These are phyloP conservation scores for Trichophyton rubrum DNA, from an alignment of 2,329 filamentous ascomycete species.

Conservation along the genomic window DNA sequence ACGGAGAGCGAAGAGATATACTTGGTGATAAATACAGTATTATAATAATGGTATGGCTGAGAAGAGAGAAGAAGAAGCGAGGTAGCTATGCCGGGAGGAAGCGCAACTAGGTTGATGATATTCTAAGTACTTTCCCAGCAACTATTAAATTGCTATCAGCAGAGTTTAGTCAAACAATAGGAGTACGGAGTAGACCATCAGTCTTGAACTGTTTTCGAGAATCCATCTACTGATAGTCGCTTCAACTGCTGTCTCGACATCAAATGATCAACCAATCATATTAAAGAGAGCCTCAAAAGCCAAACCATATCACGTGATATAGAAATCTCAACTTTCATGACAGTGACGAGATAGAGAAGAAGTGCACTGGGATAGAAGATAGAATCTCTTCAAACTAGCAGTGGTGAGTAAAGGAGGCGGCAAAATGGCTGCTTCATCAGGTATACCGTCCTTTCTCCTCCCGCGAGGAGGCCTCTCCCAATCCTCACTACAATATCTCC, in stretches of 20 bases:
- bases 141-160: no score
- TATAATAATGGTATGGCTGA: no score
- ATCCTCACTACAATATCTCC: constrained; percentile 17
- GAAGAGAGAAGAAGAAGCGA: no score
- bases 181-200: no score
- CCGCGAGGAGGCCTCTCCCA: constrained; percentile 39
- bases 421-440: constrained; percentile 12
- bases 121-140: no score
- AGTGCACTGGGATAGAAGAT: neutral
- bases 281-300: no score
- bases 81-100: no score
- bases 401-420: neutral
- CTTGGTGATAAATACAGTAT: no score
- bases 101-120: no score
- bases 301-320: neutral
- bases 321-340: neutral
- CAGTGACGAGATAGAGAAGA: neutral
- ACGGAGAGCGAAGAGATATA: neutral
- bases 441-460: constrained; percentile 56
- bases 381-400: neutral
- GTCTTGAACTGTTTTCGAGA: no score
- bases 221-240: neutral
- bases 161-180: no score
- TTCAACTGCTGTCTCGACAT: neutral
- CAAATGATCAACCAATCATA: neutral